Base-by-base conservation (phyloP, 768 basidiomycete species). In the Rhodotorula graminis region DNA sequence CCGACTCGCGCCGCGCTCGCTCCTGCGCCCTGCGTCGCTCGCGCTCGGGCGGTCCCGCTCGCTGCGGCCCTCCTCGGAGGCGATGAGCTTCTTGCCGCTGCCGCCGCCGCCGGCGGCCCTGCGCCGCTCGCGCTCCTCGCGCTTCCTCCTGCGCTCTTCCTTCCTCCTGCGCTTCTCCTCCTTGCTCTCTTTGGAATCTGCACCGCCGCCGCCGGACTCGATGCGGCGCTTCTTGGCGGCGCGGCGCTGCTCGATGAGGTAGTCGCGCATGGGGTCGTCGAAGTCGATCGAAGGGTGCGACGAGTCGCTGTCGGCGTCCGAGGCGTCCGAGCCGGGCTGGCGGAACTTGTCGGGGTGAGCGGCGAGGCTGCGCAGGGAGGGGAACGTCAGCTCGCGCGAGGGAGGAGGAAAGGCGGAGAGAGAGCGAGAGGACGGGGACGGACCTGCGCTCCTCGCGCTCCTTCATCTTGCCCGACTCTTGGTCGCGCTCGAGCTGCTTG, bases 231-330 rank as follows among this genome's bases (percentile, higher is more conserved):
- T 88, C 82, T 88, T 89, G 83, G 86, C 77, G 86, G 85, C 69
- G 56, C 77, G 77, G 60, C 79, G 77, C 80, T 94, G 86, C 1
- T 87, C 85, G 52, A 93, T 82, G 47, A 99, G 84, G 80, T 91
- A 98, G 72, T 93, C 94, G 42, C 89, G 87, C 96, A 99, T 98
- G 1, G 96, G 96, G 81, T 99, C 96, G 80, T 98, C 95, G 2
- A 91, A 91, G 80, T 98, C 94, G 68, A 96, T 68, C 16, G 88
- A 85, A 5, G 86, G 85, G 25, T 83, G 88, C 3, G 89, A 88
- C 9, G 88, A 88, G 47, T 90, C 89, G 11, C 89, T 87, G 6
- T 80, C 85, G 2, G 80, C 84, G 55, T 80, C 78, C 46, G 80
- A 79, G 31, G 85, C 89, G 19, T 52, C 75, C 3, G 67, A 64